These are phyloP conservation scores for Boletus coffeatus DNA, from an alignment of 1,284 basidiomycete species.

Conservation along the genomic window DNA sequence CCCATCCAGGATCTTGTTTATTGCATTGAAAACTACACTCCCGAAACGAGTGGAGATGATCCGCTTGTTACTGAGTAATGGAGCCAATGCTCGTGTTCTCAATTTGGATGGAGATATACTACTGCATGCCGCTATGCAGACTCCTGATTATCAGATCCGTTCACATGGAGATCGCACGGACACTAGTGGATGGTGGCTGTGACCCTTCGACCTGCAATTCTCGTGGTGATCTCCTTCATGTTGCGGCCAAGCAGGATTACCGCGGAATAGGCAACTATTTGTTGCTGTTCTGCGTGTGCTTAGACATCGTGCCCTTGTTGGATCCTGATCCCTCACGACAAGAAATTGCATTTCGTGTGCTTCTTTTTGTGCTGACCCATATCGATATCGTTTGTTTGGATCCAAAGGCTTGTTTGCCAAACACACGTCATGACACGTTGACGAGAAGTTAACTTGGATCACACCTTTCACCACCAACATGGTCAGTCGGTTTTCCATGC, in stretches of 20 bases:
- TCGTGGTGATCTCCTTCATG: neutral
- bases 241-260: neutral
- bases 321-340: neutral
- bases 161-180: neutral
- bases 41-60: neutral
- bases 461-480: constrained; percentile 4
- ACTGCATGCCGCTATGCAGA: constrained; percentile 23
- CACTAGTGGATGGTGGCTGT: neutral
- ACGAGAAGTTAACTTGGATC: neutral
- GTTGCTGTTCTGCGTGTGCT: neutral
- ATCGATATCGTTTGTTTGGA: constrained; percentile 30
- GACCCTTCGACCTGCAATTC: neutral
- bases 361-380: constrained; percentile 51
- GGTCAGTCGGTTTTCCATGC: constrained; percentile 13
- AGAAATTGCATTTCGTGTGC: no score
- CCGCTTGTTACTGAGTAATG: neutral
- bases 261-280: neutral
- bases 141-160: neutral
- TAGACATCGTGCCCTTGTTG: neutral
- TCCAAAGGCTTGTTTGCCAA: constrained; percentile 30
- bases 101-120: neutral
- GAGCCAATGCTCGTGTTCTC: neutral
- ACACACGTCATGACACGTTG: constrained; percentile 26
- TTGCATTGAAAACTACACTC: neutral
- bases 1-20: constrained; percentile 2